Percentiles rank a stretch among this genome's conserved stretches.
Evolutionary conservation across 805 yeast species (phyloP).

Genomic region (Scheffersomyces stipitis): DNA sequence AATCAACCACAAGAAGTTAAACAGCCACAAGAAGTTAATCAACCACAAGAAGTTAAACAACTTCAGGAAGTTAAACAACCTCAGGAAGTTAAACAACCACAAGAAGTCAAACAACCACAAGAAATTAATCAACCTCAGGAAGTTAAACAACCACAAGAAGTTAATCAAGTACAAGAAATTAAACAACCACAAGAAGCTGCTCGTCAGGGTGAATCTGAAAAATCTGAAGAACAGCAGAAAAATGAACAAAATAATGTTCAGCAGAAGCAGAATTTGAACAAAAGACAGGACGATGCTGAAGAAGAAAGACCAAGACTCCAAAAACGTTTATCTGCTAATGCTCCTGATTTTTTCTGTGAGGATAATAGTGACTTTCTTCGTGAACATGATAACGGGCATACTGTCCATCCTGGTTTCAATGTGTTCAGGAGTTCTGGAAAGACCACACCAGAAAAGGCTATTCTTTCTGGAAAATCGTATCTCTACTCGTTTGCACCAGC

Average conservation of each 20-base stretch:
- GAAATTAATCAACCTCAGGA: constrained; percentile 3
- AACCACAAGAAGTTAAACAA: too few species aligned
- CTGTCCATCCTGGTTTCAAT: constrained; percentile 21
- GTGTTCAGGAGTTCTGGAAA: constrained; percentile 13
- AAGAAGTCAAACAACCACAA: constrained; percentile 1
- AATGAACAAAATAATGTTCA: neutral
- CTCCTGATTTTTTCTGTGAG: constrained; percentile 17
- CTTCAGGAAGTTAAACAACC: too few species aligned
- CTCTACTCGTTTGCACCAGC: constrained; percentile 28
- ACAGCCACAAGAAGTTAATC: too few species aligned
- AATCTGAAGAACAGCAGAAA: constrained; percentile 1
- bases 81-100: too few species aligned
- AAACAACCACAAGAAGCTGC: constrained; percentile 1
- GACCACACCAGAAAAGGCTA: constrained; percentile 14
- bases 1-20: too few species aligned
- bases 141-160: constrained; percentile 5
- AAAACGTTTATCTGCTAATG: neutral
- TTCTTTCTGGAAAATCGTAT: constrained; percentile 19
- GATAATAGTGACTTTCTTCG: constrained; percentile 15
- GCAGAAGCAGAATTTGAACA: neutral
- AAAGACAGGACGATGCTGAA: constrained; percentile 1
- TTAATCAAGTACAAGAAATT: constrained; percentile 4
- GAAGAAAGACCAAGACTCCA: neutral
- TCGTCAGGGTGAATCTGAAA: constrained; percentile 2
- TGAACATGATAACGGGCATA: constrained; percentile 18